Evolutionary conservation across 1,139 yeast genomes (phyloP), one percentile per base, ranked within the genome.

Genomic region (Sugiyamaella xylanicola): DNA sequence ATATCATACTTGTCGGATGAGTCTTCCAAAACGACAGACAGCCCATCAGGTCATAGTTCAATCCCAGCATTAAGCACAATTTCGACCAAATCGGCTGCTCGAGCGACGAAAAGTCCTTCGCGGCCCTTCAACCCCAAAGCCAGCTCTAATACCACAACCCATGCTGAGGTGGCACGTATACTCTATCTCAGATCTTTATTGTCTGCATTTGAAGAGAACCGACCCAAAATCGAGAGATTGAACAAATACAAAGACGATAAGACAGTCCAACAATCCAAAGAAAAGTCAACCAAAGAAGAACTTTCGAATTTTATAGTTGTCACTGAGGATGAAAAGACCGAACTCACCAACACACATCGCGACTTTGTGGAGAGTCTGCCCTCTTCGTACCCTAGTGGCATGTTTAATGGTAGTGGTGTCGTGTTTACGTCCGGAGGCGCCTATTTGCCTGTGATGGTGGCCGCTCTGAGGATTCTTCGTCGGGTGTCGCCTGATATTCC

Each of bases 401-500:
- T 66, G n/a, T 70, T 67, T 56, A 48, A 59, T 7, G 92, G 92
- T 0, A 77, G 82, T 57, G 96, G 96, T 27, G 83, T 88, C 41
- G 96, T 88, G 1, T 85, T 83, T 64, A 92, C 87, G 37, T 93
- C 93, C 16, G 95, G 95, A 45, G 93, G 92, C 1, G 79, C 78
- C 61, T 87, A 84, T 73, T 85, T 87, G 66, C 85, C 95, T 79
- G 73, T 87, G 60, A 81, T 90, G 15, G 72, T 87, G 48, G 73
- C 86, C 25, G 83, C 93, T 1, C 78, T 89, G 59, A 80, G 81
- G 66, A 78, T 86, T 52, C 71, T 89, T 50, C 74, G 96, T 60
- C 78, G 82, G 17, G 71, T 80, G 19, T 90, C 91, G 0, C 81
- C 85, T 5, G 73, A 76, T 36, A 70, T 87, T 42, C 96, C 96